phyloP scores from a whole-genome alignment of 345 rosid species.

The Conringia planisiliqua region DNA sequence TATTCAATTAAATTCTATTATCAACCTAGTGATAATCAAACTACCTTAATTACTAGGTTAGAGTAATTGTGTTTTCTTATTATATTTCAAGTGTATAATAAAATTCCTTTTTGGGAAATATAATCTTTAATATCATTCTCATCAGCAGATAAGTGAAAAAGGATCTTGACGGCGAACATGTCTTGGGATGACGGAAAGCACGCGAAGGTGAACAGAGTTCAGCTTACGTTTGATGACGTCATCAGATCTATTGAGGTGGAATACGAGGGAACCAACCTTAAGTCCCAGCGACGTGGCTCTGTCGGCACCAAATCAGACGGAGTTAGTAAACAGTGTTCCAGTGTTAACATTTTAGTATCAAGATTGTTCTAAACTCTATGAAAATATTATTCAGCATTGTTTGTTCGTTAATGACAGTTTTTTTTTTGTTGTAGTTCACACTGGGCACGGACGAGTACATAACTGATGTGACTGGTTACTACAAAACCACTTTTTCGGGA shows the following conservation, averaged over 20 bases:
- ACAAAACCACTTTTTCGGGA: not conserved
- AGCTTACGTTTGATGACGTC: conserved; percentile 16
- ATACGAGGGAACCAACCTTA: not conserved
- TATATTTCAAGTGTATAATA: not conserved
- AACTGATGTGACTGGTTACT: conserved; percentile 13
- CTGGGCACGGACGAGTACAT: conserved; percentile 19
- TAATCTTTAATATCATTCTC: not conserved
- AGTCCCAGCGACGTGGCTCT: conserved; percentile 19
- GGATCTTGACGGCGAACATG: not conserved
- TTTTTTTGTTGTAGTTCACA: not conserved
- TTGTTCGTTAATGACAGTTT: not conserved
- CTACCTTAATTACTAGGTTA: too few species aligned
- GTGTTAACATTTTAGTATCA: not conserved
- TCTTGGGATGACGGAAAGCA: conserved; percentile 36
- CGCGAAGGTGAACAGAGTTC: conserved; percentile 15
- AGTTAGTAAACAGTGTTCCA: conserved; percentile 10
- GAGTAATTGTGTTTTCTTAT: too few species aligned
- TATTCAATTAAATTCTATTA: not conserved
- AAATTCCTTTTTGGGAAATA: not conserved
- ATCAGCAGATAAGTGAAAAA: not conserved
- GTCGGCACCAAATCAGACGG: conserved; percentile 7
- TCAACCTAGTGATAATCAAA: too few species aligned
- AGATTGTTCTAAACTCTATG: not conserved
- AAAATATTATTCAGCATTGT: not conserved
- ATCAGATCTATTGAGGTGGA: conserved; percentile 23